A percentile compares a stretch with the other conserved stretches of the same genome.
Conservation (phyloP, 805 yeast genomes). For the Teunomyces aglyptinius region DNA sequence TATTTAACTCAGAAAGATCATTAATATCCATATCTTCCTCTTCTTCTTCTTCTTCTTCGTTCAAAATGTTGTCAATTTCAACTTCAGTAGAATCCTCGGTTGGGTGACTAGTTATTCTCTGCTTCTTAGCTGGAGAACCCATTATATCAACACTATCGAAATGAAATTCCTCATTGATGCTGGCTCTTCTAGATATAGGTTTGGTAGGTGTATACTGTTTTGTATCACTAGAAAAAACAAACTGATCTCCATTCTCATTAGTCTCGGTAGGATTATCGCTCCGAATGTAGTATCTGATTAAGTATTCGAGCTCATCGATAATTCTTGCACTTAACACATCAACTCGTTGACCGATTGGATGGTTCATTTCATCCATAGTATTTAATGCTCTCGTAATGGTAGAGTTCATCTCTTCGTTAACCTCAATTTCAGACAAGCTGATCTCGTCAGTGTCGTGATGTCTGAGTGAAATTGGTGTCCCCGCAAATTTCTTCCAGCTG, state of each 20-base stretch:
- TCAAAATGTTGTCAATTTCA: conserved; percentile 6
- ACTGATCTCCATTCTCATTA: conserved; percentile 16
- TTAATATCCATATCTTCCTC: conserved; percentile 28
- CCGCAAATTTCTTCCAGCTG: conserved; percentile 37
- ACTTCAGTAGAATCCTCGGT: conserved; percentile 5
- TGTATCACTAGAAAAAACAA: not conserved
- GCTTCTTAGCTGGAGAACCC: conserved; percentile 17
- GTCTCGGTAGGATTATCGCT: conserved; percentile 9
- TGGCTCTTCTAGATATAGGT: not conserved
- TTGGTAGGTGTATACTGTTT: not conserved
- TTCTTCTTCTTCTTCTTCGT: conserved; percentile 14
- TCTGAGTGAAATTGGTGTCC: conserved; percentile 4
- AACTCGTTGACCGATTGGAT: conserved; percentile 37
- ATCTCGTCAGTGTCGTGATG: not conserved
- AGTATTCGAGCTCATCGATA: conserved; percentile 61
- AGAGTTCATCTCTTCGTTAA: conserved; percentile 2
- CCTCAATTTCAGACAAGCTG: not conserved
- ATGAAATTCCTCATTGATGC: conserved; percentile 3
- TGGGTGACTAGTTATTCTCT: conserved; percentile 4
- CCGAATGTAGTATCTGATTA: conserved; percentile 45
- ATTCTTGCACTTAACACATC: conserved; percentile 72
- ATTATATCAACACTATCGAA: conserved; percentile 8
- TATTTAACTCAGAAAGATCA: conserved; percentile 39
- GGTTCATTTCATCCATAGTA: conserved; percentile 11
- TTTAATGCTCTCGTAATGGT: not conserved